Evolutionary conservation across 2,329 filamentous ascomycete genomes (phyloP), one percentile per base, ranked within the genome.

Genomic region (Alternaria solani): DNA sequence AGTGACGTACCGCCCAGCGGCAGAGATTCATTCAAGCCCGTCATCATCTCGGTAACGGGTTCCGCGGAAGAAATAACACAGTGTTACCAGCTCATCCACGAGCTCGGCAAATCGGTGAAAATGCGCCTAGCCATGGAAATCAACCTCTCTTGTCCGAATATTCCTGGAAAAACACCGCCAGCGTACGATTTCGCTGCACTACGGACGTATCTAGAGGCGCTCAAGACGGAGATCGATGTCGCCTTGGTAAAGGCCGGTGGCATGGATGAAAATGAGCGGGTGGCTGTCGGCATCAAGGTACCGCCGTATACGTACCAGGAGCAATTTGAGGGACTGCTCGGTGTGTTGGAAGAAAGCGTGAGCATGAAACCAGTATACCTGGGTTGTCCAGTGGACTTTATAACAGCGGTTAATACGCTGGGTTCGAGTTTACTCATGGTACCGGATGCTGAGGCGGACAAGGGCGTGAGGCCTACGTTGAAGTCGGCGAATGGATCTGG

Each of bases 81-180:
- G 57, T 89, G 87, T 78, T 89, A 90, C 71, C 62, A 65, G 0
- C 77, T 80, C 14, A 84, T 91, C 60, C 75, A 72, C 73, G 59
- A 59, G 14, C 32, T 36, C 12, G 32, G 32, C 12, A 14, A 36
- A 14, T 14, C 32, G 12, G 81, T 73, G 4, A 48, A 26, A 25
- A 81, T 87, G 65, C 82, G 83, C 1, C 80, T 92, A 1, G 88
- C 88, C 18, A 86, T 93, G 81, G 91, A 94, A 76, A 82, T 94
- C 69, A 94, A 94, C 72, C 85, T 94, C 30, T 90, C 87, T 32
- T 94, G 91, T 67, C 91, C 91, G 0, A 94, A 94, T 70, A 93
- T 94, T 51, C 82, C 85, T 0, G 80, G 81, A 18, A 84, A 85
- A 47, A 88, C 91, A 0, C 91, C 91, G 1, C 90, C 91, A 6